Base-by-base conservation (phyloP, 306 rosid species). In the Cucumis melo region DNA sequence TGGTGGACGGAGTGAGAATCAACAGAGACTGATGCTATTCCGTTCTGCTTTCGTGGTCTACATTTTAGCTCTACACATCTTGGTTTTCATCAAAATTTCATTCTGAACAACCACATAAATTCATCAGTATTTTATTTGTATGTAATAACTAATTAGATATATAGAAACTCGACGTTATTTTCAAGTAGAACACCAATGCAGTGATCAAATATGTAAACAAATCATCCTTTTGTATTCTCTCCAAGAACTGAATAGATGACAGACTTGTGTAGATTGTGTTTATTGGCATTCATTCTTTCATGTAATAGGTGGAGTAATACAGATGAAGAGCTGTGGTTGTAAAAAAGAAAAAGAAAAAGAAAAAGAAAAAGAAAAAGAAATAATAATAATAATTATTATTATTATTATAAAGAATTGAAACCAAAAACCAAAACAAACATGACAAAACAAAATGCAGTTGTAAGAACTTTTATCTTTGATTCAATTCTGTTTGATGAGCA, bases 41-140 rank as follows among this genome's bases (percentile, higher is more conserved):
- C 83, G 99, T 85, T 92, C 96, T 44, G 87, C 92, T 64, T 90
- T 92, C 27, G 99, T 94, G 86, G 91, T 92, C 70, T 92, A 94
- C 82, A 90, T 92, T 82, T 87, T 94, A 80, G 93, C 90, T 75
- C 68, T 91, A 63, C 83, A 94, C 82, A 80, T 92, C 71, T 20
- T 92, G 74, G 99, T 92, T 80, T 94, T 94, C 77, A 83, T 92
- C 85, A 92, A 84, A 87, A 83, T 90, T 81, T 89, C 97, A 4
- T 86, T 91, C 81, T 91, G 87, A 90, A 67, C 44, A 32, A 51
- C 50, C 48, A 27, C 29, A 27, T 27, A 70, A 8, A 41, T 48
- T 4, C 74, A 61, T 62, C 62, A 62, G 67, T 27, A 34, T 57
- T 14, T 38, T 27, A 27, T 57, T 21, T 75, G 65, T 75, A 55